Evolutionary conservation across 1,284 basidiomycete genomes (phyloP), one percentile per base, ranked within the genome.

Genomic region (Stereum hirsutum): DNA sequence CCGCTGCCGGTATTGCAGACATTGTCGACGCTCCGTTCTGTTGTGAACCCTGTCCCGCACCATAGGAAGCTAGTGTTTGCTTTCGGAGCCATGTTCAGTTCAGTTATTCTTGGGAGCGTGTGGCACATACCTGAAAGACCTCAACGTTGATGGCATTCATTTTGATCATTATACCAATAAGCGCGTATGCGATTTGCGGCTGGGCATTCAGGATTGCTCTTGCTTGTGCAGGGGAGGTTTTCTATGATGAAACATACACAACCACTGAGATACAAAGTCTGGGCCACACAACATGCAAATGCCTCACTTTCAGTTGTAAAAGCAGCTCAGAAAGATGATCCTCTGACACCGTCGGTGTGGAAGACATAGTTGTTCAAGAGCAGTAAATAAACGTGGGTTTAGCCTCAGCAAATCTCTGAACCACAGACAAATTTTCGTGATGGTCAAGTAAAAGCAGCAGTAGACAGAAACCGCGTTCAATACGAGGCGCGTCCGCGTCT

Each of bases 161-260:
- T 46, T 74, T 76, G 14, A 83, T 80, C 81, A 88, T 84, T 31
- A 86, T 72, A 1, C 72, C 69, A 46, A 87, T 80, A 1, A 88
- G 63, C 1, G 81, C 81, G 57, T 84, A 86, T 0, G 83, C 77
- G 46, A 88, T 84, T 44, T 76, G 75, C 0, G 85, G 84, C 49
- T 84, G 81, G 10, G 69, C 66, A 50, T 81, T 81, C 33, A 88
- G 66, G 49, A 88, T 81, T 23, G 69, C 65, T 25, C 72, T 69
- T 3, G 82, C 82, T 34, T 81, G 75, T 20, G 75, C 72, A 34
- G 83, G 78, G 1, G 80, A 81, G 1, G 83, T 81, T 74, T 80
- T 83, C 81, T 87, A 50, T 28, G n/a, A n/a, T n/a, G n/a, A n/a
- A n/a, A 41, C 21, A 21, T 1, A 39, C 14, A 23, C 14, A 31